phyloP scores from a whole-genome alignment of 805 yeast genomes.

The Candida succiphila region DNA sequence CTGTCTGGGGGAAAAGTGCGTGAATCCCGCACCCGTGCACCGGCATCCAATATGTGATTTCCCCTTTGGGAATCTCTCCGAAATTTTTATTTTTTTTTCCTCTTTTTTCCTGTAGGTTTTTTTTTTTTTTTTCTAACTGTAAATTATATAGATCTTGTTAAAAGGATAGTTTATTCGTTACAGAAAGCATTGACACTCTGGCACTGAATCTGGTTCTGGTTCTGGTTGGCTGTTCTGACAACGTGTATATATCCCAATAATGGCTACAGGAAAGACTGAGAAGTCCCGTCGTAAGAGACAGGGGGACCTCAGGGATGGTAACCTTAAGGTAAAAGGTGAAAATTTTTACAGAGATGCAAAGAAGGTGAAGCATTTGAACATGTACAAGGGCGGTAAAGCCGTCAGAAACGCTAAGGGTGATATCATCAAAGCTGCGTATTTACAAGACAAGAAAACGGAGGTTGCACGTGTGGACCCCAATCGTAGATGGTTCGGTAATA shows the following conservation, averaged over 20 bases:
- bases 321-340: slow-evolving; percentile 91
- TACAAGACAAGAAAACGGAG: slow-evolving; percentile 83
- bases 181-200: no score
- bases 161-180: no score
- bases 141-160: no score
- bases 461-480: slow-evolving; percentile 92
- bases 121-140: no score
- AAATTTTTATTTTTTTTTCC: no score
- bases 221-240: no score
- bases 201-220: no score
- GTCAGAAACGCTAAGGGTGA: slow-evolving; percentile 83
- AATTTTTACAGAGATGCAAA: slow-evolving; percentile 93
- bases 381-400: slow-evolving; percentile 91
- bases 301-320: slow-evolving; percentile 77
- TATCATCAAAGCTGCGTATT: slow-evolving; percentile 73
- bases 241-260: slow-evolving; percentile 17
- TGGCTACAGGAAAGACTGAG: slow-evolving; percentile 95
- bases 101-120: no score
- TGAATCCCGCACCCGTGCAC: no score
- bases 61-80: no score
- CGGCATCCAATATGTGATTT: no score
- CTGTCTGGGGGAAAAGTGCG: no score
- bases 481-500: slow-evolving; percentile 95
- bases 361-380: slow-evolving; percentile 77
- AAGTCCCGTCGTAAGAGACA: slow-evolving; percentile 78